Conservation (phyloP, 1,284 basidiomycete genomes). For the Stereum hirsutum region DNA sequence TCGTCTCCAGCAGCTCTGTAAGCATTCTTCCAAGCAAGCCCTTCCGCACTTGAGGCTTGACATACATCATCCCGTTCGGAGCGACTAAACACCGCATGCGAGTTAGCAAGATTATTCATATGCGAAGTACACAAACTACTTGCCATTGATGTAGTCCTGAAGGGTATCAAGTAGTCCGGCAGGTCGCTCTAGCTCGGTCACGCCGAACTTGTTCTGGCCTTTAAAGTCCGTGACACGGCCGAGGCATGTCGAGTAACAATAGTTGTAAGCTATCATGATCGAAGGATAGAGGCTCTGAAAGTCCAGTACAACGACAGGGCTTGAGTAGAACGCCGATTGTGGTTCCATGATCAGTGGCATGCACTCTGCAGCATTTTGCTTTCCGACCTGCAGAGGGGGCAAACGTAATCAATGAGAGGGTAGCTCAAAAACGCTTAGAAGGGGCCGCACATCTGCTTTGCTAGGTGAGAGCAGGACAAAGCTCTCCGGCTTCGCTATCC, state of each 20-base stretch:
- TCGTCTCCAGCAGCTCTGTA: constrained; percentile 87
- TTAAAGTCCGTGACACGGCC: constrained; percentile 82
- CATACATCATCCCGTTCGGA: constrained; percentile 93
- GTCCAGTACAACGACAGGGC: constrained; percentile 88
- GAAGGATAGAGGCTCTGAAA: constrained; percentile 96
- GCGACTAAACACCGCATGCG: constrained; percentile 47
- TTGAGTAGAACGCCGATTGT: constrained; percentile 85
- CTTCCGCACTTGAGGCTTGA: constrained; percentile 78
- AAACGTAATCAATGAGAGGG: constrained; percentile 5
- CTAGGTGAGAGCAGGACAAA: constrained; percentile 86
- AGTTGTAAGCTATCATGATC: constrained; percentile 98
- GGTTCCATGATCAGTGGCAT: constrained; percentile 95
- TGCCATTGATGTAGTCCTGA: constrained; percentile 69
- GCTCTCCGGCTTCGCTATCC: constrained; percentile 95
- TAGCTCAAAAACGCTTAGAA: not conserved
- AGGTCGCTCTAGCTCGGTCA: constrained; percentile 67
- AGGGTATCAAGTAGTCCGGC: constrained; percentile 62
- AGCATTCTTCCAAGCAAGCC: constrained; percentile 90
- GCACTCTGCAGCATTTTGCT: constrained; percentile 93
- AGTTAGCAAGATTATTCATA: not conserved
- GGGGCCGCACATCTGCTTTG: constrained; percentile 54
- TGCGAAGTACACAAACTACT: constrained; percentile 11
- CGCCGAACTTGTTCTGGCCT: constrained; percentile 83
- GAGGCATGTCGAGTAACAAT: constrained; percentile 95
- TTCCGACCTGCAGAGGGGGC: constrained; percentile 61